A percentile compares a stretch with the other conserved stretches of the same genome.
Evolutionary conservation across 2,329 filamentous ascomycete species (phyloP).

Genomic region (Xylaria hypoxylon): DNA sequence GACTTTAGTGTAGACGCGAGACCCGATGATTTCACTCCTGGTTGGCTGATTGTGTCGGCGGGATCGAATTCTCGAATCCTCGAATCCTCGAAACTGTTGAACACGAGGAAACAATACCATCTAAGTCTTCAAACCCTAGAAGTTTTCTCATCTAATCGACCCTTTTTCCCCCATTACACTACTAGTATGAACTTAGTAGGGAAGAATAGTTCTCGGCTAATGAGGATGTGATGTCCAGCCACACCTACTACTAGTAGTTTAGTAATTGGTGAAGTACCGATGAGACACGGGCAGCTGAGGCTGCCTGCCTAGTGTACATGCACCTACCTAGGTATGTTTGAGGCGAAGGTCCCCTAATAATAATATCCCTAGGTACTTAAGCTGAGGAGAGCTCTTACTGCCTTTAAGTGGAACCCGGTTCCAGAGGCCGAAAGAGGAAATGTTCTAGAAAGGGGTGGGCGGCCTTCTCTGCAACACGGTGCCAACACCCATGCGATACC

Average conservation of each 20-base stretch:
- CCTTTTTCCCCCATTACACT: conserved; percentile 6
- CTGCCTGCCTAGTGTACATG: not conserved
- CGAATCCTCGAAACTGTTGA: conserved; percentile 7
- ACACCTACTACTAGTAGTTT: no score
- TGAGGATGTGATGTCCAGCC: not conserved
- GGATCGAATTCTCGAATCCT: conserved; percentile 18
- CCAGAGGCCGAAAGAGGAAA: conserved; percentile 34
- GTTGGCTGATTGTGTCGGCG: conserved; percentile 21
- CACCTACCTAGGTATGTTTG: no score
- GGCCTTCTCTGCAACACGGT: conserved; percentile 16
- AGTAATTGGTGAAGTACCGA: conserved; percentile 11
- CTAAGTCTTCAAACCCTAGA: not conserved
- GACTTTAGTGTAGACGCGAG: not conserved
- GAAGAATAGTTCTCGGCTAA: conserved; percentile 14
- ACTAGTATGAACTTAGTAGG: conserved; percentile 27
- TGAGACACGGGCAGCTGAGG: conserved; percentile 30
- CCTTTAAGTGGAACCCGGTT: conserved; percentile 23
- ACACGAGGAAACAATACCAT: conserved; percentile 6
- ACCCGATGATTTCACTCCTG: not conserved
- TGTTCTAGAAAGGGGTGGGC: conserved; percentile 35
- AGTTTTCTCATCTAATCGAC: not conserved
- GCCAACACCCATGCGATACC: conserved; percentile 8
- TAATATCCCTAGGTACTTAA: conserved; percentile 7
- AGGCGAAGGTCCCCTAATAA: conserved; percentile 21
- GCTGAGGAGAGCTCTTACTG: conserved; percentile 24